phyloP scores from a whole-genome alignment of 257 asterid genomes.

The Lithospermum erythrorhizon region DNA sequence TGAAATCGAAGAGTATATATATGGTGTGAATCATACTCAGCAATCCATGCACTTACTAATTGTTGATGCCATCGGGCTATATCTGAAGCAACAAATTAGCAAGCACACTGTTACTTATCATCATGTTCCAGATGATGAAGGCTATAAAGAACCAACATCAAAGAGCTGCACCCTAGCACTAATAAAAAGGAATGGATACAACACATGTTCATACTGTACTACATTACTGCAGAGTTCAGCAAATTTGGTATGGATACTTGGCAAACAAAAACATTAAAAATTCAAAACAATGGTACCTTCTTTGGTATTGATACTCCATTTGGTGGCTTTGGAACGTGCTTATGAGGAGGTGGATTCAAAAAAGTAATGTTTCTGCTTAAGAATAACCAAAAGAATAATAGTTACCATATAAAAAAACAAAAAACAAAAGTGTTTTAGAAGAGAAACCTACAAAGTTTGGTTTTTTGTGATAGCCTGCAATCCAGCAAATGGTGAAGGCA shows the following conservation, averaged over 20 bases:
- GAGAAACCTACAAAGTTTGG: constrained; percentile 53
- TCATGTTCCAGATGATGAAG: too few relatives aligned
- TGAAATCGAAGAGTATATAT: too few relatives aligned
- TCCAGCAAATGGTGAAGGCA: constrained; percentile 58
- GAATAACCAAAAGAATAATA: background rate
- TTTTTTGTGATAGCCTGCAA: constrained; percentile 42
- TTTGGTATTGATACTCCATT: constrained; percentile 52
- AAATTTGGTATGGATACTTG: too few relatives aligned
- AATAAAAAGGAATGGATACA: too few relatives aligned
- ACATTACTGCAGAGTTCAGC: background rate
- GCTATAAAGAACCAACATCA: too few relatives aligned
- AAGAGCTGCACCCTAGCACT: too few relatives aligned
- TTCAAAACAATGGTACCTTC: constrained; percentile 40
- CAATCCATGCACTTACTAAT: too few relatives aligned
- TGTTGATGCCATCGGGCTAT: too few relatives aligned
- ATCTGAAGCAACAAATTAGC: too few relatives aligned
- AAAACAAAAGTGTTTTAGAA: background rate
- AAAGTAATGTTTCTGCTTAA: constrained; percentile 77
- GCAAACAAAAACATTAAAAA: background rate
- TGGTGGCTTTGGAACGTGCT: constrained; percentile 69
- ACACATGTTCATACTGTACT: too few relatives aligned
- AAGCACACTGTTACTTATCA: too few relatives aligned
- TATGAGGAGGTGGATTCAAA: constrained; percentile 63
- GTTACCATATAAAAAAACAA: background rate
- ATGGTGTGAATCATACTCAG: too few relatives aligned